Percentiles rank a stretch among this genome's conserved stretches.
Evolutionary conservation across 2,329 filamentous ascomycete species (phyloP).

Genomic region (Calonectria hawksworthii): DNA sequence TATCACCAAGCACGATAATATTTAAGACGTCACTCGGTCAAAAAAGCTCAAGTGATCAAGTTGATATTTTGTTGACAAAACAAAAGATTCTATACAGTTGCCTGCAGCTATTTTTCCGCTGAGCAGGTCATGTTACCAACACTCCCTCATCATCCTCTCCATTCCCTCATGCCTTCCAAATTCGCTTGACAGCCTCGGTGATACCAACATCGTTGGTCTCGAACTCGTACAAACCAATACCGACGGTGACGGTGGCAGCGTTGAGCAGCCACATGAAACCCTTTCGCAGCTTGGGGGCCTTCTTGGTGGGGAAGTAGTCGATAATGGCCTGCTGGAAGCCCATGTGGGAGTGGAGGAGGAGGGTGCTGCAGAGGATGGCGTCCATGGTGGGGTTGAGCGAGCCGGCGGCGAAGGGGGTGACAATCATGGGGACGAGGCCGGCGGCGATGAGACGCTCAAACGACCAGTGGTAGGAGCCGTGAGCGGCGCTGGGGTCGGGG

Average conservation of each 20-base stretch:
- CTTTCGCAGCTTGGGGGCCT: constrained; percentile 77
- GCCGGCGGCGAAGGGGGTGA: constrained; percentile 93
- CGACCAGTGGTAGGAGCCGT: constrained; percentile 99
- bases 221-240: constrained; percentile 95
- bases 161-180: constrained; percentile 82
- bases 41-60: not conserved
- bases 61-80: constrained; percentile 18
- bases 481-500: constrained; percentile 78
- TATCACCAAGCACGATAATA: not conserved
- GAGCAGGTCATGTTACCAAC: constrained; percentile 37
- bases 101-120: constrained; percentile 41
- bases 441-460: constrained; percentile 90
- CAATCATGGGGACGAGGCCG: constrained; percentile 85
- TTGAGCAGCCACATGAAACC: constrained; percentile 85
- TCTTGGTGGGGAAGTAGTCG: constrained; percentile 87
- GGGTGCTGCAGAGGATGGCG: constrained; percentile 83
- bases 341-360: constrained; percentile 95
- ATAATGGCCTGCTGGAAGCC: constrained; percentile 92
- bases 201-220: constrained; percentile 98
- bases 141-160: constrained; percentile 25
- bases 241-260: constrained; percentile 82
- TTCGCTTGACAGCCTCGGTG: constrained; percentile 87
- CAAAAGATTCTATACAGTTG: constrained; percentile 46
- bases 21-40: not conserved
- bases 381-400: constrained; percentile 92